Evolutionary conservation across 1,284 basidiomycete species (phyloP), one percentile per base, ranked within the genome.

Genomic region (Puccinia hordei): DNA sequence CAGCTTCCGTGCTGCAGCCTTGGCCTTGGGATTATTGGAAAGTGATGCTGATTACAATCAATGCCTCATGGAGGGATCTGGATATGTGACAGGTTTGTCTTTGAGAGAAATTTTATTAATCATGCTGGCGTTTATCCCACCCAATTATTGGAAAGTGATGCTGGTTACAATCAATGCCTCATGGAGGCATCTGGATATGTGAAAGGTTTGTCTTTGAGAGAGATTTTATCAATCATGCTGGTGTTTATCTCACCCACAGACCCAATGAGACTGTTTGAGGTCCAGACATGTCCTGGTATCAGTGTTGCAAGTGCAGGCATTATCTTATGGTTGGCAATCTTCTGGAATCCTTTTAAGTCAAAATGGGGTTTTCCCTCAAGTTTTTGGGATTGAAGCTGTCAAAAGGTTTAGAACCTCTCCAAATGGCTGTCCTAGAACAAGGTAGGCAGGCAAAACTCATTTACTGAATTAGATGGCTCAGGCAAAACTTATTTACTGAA

Each of bases 401-500:
- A n/a, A n/a, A n/a, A n/a, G n/a, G n/a, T n/a, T n/a, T n/a, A n/a
- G n/a, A n/a, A n/a, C n/a, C n/a, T n/a, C n/a, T n/a, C n/a, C n/a
- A n/a, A n/a, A n/a, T n/a, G n/a, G n/a, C n/a, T n/a, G n/a, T n/a
- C n/a, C n/a, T n/a, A n/a, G n/a, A n/a, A n/a, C n/a, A n/a, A n/a
- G n/a, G n/a, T n/a, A n/a, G n/a, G n/a, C n/a, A n/a, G n/a, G n/a
- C n/a, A n/a, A n/a, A n/a, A n/a, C n/a, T n/a, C n/a, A n/a, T n/a
- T n/a, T n/a, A n/a, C n/a, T n/a, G n/a, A n/a, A n/a, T n/a, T n/a
- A n/a, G n/a, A n/a, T n/a, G n/a, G n/a, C n/a, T n/a, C n/a, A 44
- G 41, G 41, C 41, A 44, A 44, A 44, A 66, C n/a, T 0, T 76
- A 49, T 30, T 17, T 51, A 27, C 30, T 66, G 2, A 77, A 77